Base-by-base conservation (phyloP, 768 basidiomycete species). In the Termitomyces sp. region DNA sequence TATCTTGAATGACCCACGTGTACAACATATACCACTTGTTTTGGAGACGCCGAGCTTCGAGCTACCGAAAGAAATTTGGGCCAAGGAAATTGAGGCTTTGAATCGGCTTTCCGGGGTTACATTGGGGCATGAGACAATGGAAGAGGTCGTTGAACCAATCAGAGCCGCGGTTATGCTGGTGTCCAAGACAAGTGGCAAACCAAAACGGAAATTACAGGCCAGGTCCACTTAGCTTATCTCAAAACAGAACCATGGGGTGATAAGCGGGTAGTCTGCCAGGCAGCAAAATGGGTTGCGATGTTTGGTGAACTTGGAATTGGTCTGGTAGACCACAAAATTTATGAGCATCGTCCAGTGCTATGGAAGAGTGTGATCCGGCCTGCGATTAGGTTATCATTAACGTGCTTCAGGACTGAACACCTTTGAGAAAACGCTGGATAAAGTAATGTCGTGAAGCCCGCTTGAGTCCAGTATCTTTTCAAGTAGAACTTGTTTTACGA, bases 31-130 rank as follows among this genome's bases (percentile, higher is more conserved):
- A 34, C 92, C 92, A 1, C 78, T 95, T 36, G 83, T 95, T 33
- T 78, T 94, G 15, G 92, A 95, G 67, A 94, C 93, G 0, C 90
- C 89, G 0, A 81, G 79, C 28, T 84, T 85, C 61, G 91, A 90
- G 56, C 72, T 77, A 18, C 80, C 79, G 24, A 61, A 51, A 22
- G 82, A 81, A 13, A 81, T 88, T 1, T 93, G 91, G 89, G 77
- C 76, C n/a, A 75, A 75, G 53, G 92, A 95, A 45, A 58, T 58
- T 9, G 26, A 34, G n/a, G 42, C 50, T n/a, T 26, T 58, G 33
- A 53, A 58, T 33, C 26, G 42, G 20, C 51, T 58, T 24, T 58
- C 57, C 20, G 51, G 57, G 18, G 36, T 53, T 20, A n/a, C 45
- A 18, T 10, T 49, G 8, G 36, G n/a, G 28, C 36, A 56, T 22